Conservation (phyloP, 1,284 basidiomycete genomes). For the Agaricales sp. region DNA sequence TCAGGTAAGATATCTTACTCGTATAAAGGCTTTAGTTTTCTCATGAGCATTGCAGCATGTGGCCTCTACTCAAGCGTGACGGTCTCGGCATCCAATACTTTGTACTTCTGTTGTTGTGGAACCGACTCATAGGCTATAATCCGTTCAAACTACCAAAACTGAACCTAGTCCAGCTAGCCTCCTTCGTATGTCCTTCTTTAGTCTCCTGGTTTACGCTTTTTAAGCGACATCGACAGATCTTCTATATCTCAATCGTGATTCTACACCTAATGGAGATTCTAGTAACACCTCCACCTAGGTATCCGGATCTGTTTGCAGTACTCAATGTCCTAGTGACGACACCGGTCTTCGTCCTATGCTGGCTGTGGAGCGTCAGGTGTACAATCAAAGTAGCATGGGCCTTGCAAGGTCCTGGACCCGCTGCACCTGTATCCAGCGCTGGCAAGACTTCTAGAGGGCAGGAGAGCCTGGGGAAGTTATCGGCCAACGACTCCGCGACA, state of each 20-base stretch:
- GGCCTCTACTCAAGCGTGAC: slow-evolving; percentile 78
- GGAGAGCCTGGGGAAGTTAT: too few relatives aligned
- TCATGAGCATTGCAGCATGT: slow-evolving; percentile 53
- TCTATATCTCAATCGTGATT: slow-evolving; percentile 38
- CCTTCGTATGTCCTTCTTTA: slow-evolving; percentile 37
- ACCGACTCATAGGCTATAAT: slow-evolving; percentile 70
- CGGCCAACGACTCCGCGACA: too few relatives aligned
- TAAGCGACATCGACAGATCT: slow-evolving; percentile 36
- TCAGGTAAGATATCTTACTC: slow-evolving; percentile 57
- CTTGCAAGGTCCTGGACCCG: slow-evolving; percentile 13
- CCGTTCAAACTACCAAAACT: slow-evolving; percentile 33
- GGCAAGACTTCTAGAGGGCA: too few relatives aligned
- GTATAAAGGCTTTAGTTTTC: background rate
- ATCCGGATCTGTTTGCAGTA: slow-evolving; percentile 82
- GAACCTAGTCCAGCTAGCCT: slow-evolving; percentile 44
- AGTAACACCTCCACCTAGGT: slow-evolving; percentile 53
- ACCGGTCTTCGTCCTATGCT: slow-evolving; percentile 64
- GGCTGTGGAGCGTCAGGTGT: slow-evolving; percentile 72
- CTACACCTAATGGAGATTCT: slow-evolving; percentile 62
- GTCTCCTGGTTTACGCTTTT: slow-evolving; percentile 2
- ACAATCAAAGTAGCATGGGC: slow-evolving; percentile 63
- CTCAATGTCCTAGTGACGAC: slow-evolving; percentile 80
- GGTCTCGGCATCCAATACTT: slow-evolving; percentile 71
- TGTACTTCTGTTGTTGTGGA: slow-evolving; percentile 66
- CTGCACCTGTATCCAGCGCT: too few relatives aligned